These are phyloP conservation scores for Pholiota molesta DNA, from an alignment of 768 basidiomycete species.

Conservation along the genomic window DNA sequence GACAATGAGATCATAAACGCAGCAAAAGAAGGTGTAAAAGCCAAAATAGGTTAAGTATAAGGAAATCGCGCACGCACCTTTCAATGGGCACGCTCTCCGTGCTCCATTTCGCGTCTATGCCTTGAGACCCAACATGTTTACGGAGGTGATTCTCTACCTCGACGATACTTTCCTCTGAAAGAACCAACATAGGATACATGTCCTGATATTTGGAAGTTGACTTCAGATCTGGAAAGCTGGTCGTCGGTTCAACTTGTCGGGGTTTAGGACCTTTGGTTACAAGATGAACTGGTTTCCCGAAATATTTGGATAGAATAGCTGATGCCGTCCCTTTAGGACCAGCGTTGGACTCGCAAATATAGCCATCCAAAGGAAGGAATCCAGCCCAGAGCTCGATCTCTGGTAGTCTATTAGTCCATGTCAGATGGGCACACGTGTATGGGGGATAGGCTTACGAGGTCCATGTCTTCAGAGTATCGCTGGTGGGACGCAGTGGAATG, in stretches of 20 bases:
- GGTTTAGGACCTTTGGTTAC: conserved; percentile 65
- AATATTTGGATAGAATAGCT: conserved; percentile 58
- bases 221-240: conserved; percentile 57
- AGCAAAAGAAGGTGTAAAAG: neutral
- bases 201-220: conserved; percentile 68
- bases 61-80: conserved; percentile 43
- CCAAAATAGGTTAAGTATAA: neutral
- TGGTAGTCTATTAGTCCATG: conserved; percentile 45
- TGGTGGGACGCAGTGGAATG: conserved; percentile 58
- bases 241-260: conserved; percentile 54
- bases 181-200: conserved; percentile 67
- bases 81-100: conserved; percentile 55
- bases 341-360: conserved; percentile 54
- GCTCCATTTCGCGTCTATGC: conserved; percentile 55
- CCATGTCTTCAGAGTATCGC: conserved; percentile 55
- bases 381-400: conserved; percentile 53
- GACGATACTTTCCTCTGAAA: conserved; percentile 67
- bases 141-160: conserved; percentile 53
- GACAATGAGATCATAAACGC: neutral
- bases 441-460: conserved; percentile 51
- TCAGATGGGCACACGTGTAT: neutral
- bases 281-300: conserved; percentile 63
- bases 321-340: conserved; percentile 47
- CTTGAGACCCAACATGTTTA: conserved; percentile 48
- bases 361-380: conserved; percentile 58